Base-by-base conservation (phyloP, 257 asterid genomes). In the Agastache rugosa region DNA sequence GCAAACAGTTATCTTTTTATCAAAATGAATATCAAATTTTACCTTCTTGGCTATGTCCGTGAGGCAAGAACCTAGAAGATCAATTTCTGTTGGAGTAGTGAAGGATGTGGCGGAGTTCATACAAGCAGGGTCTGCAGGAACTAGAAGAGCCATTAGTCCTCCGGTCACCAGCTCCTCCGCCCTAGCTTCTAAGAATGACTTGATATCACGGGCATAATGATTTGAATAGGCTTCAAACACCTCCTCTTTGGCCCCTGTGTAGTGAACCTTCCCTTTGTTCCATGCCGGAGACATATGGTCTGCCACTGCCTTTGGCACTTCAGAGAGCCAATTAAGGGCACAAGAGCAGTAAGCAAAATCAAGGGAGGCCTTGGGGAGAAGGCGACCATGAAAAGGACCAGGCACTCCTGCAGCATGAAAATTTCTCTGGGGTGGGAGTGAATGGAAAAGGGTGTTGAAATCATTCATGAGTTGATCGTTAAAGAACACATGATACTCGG, bases 1-100 rank as follows among this genome's bases (percentile, higher is more conserved):
- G 55, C 14, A 14, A 41, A 19, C 6, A 7, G 22, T 72, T 39
- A n/a, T 61, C 29, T 56, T 23, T 8, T 23, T 11, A 4, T 16
- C 17, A 34, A 70, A 65, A 19, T 34, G 39, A 64, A 15, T 34
- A 16, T n/a, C 4, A 63, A 61, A 44, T 17, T 61, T 64, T 20
- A 88, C 94, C 90, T 82, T 76, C 22, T 85, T 77, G 4, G 79
- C 92, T 89, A 87, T 76, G 77, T 89, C 90, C 55, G 27, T 0
- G 2, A 87, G 90, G 69, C 86, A 84, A 76, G 81, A 73, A 47
- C 79, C 84, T 48, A 84, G 12, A 54, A 78, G 48, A 47, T 74
- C 75, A 12, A 74, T 11, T 69, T 71, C 81, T 6, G 63, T 29
- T 27, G 83, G 81, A 48, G 71, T 66, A 16, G 73, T 71, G 64